Conservation (phyloP, 2,329 filamentous ascomycete species). For the Pyricularia sp. region DNA sequence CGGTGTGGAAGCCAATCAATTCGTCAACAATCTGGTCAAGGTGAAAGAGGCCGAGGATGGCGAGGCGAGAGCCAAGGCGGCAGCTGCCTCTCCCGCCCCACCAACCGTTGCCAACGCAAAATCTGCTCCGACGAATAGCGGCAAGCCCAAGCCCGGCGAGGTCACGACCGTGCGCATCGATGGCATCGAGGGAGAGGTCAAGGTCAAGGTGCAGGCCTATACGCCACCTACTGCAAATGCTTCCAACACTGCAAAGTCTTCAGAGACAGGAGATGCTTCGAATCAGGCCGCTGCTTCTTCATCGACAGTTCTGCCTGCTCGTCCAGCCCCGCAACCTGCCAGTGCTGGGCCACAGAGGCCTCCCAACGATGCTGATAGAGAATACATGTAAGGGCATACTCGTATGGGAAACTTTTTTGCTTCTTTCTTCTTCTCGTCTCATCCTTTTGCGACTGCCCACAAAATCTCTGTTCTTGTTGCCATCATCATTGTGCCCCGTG, state of each 20-base stretch:
- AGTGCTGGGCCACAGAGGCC: neutral
- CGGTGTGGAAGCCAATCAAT: constrained; percentile 58
- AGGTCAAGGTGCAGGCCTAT: constrained; percentile 30
- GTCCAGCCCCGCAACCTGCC: neutral
- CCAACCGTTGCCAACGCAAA: neutral
- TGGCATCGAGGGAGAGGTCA: constrained; percentile 42
- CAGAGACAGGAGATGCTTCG: constrained; percentile 4
- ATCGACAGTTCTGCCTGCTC: constrained; percentile 1
- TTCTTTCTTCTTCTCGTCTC: neutral
- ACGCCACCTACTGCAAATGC: neutral
- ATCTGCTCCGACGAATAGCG: neutral
- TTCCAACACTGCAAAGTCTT: neutral
- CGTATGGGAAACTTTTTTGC: neutral
- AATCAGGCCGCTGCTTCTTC: constrained; percentile 5
- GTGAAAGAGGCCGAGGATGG: constrained; percentile 23
- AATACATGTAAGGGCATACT: constrained; percentile 4
- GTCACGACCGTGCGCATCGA: constrained; percentile 36
- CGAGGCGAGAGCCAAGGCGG: constrained; percentile 7
- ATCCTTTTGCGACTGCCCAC: neutral
- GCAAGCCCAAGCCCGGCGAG: neutral
- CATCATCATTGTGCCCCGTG: neutral
- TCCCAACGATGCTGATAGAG: constrained; percentile 1
- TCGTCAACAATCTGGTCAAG: constrained; percentile 50
- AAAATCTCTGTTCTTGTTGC: neutral
- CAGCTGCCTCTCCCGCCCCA: neutral